Base-by-base conservation (phyloP, 1,284 basidiomycete genomes). In the Puccinia hordei region DNA sequence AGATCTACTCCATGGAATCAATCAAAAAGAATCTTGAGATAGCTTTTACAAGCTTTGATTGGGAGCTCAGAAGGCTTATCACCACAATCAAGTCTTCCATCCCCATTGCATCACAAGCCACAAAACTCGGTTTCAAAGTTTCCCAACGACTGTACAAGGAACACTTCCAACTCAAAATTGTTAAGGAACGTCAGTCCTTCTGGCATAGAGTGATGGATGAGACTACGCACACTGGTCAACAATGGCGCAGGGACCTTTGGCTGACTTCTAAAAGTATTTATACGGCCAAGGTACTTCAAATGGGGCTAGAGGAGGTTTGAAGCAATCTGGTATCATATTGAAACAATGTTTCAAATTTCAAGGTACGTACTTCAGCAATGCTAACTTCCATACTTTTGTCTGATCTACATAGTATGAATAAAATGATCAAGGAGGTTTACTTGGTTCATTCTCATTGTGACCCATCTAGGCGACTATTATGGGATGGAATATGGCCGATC, bases 401-500 rank as follows among this genome's bases (percentile, higher is more conserved):
- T n/a, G 38, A 41, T 41, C 12, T 41, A 6, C 38, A 41, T 41
- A 12, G 12, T 41, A 41, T 6, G 12, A 41, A 41, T 6, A 41
- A 12, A 41, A 41, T 41, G 38, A n/a, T n/a, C n/a, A n/a, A n/a
- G n/a, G n/a, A n/a, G n/a, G n/a, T n/a, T n/a, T n/a, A n/a, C n/a
- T n/a, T n/a, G n/a, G n/a, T n/a, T n/a, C n/a, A n/a, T n/a, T n/a
- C n/a, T n/a, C n/a, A n/a, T n/a, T n/a, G n/a, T n/a, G n/a, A n/a
- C n/a, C n/a, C n/a, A 10, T 77, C 78, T 19, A 83, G 81, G 83
- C 83, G 4, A 73, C 77, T 3, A 72, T 83, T 30, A 73, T 82
- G 12, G 83, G 83, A 4, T 84, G 80, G 41, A 82, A 84, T 68
- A 59, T 83, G 15, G 79, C 82, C 0, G 83, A 82, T 33, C 81